Evolutionary conservation across 1,284 basidiomycete species (phyloP).

Genomic region (Tilletia caries): DNA sequence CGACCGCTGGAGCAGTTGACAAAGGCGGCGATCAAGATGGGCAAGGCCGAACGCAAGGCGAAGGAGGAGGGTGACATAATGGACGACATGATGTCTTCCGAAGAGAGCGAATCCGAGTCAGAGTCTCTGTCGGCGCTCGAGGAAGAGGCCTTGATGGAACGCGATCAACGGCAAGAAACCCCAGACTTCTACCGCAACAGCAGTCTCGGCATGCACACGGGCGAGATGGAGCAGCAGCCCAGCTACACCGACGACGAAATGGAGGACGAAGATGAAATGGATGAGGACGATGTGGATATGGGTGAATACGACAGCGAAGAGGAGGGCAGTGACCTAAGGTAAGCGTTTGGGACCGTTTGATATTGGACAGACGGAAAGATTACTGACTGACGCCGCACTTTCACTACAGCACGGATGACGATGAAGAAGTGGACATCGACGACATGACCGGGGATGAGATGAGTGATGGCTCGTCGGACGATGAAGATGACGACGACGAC

Average conservation of each 20-base stretch:
- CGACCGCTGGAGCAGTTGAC: slow-evolving; percentile 89
- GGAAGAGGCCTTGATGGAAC: slow-evolving; percentile 56
- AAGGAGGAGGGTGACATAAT: slow-evolving; percentile 56
- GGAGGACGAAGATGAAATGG: slow-evolving; percentile 80
- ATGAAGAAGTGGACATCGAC: slow-evolving; percentile 56
- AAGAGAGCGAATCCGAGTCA: slow-evolving; percentile 48
- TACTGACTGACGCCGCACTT: not conserved
- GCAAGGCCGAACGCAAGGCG: slow-evolving; percentile 63
- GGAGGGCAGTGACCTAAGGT: slow-evolving; percentile 66
- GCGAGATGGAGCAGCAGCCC: slow-evolving; percentile 44
- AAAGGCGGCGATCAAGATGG: slow-evolving; percentile 96
- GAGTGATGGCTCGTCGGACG: slow-evolving; percentile 60
- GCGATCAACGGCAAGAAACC: slow-evolving; percentile 70
- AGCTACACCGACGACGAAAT: slow-evolving; percentile 69
- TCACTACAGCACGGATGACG: slow-evolving; percentile 61
- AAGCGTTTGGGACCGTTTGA: slow-evolving; percentile 30
- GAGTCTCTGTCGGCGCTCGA: slow-evolving; percentile 36
- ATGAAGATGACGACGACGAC: slow-evolving; percentile 21
- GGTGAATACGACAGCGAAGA: slow-evolving; percentile 83
- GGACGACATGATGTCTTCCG: slow-evolving; percentile 54
- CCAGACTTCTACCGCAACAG: slow-evolving; percentile 95
- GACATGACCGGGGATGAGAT: slow-evolving; percentile 49
- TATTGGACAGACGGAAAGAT: slow-evolving; percentile 8
- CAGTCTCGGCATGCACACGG: slow-evolving; percentile 82
- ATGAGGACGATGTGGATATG: slow-evolving; percentile 81